Evolutionary conservation across 306 rosid genomes (phyloP).

Genomic region (Myrica gale): DNA sequence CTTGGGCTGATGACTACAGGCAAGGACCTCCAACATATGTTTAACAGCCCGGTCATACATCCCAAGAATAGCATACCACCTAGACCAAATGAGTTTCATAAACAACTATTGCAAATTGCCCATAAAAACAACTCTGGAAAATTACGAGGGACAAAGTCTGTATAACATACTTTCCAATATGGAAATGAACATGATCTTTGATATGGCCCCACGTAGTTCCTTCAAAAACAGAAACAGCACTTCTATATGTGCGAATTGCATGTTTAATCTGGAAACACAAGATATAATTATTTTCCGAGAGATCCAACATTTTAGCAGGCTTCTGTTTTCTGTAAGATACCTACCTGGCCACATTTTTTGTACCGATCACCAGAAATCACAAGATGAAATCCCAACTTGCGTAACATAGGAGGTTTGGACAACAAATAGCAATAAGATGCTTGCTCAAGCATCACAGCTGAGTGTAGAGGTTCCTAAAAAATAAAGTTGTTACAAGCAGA

Average conservation of each 20-base stretch:
- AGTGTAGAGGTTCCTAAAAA: constrained; percentile 74
- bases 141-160: constrained; percentile 22
- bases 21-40: constrained; percentile 81
- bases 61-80: constrained; percentile 97
- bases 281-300: constrained; percentile 22
- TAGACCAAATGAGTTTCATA: constrained; percentile 37
- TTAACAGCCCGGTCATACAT: constrained; percentile 77
- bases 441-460: constrained; percentile 99
- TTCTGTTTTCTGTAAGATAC: constrained; percentile 5
- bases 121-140: constrained; percentile 5
- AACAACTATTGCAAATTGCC: constrained; percentile 28
- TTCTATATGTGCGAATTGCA: constrained; percentile 88
- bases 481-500: constrained; percentile 37
- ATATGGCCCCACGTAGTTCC: constrained; percentile 88
- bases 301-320: constrained; percentile 12
- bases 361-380: constrained; percentile 98
- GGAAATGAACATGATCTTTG: constrained; percentile 89
- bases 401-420: constrained; percentile 89
- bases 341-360: constrained; percentile 91
- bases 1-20: constrained; percentile 94
- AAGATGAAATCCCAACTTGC: constrained; percentile 97
- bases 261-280: constrained; percentile 70
- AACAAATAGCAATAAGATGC: constrained; percentile 89
- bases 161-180: constrained; percentile 87
- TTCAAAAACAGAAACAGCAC: constrained; percentile 72